Conservation (phyloP, 805 yeast species). For the Pichia manshurica region DNA sequence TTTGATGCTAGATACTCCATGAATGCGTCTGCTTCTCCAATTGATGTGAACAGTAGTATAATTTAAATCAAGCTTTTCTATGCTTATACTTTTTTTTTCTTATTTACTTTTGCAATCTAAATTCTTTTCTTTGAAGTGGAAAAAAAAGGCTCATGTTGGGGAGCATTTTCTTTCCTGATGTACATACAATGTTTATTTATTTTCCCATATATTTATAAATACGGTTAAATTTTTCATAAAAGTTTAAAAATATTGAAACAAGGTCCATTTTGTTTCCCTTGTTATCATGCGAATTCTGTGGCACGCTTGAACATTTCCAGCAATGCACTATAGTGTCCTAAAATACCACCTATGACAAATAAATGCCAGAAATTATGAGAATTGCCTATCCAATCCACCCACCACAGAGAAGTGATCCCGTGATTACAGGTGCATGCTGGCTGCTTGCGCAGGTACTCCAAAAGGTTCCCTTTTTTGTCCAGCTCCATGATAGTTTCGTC, state of each 20-base stretch:
- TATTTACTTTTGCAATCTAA: not conserved
- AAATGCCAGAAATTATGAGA: constrained; percentile 95
- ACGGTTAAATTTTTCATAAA: too few relatives aligned
- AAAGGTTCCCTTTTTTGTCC: constrained; percentile 24
- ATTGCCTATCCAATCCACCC: constrained; percentile 70
- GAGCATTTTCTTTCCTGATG: too few relatives aligned
- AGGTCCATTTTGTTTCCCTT: too few relatives aligned
- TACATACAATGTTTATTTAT: too few relatives aligned
- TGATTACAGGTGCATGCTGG: constrained; percentile 33
- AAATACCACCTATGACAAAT: constrained; percentile 82
- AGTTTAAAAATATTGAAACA: too few relatives aligned
- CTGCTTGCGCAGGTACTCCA: constrained; percentile 35
- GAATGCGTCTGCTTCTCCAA: constrained; percentile 10
- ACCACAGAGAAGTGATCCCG: constrained; percentile 59
- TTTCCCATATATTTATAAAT: too few relatives aligned
- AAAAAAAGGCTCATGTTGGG: too few relatives aligned
- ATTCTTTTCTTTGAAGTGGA: too few relatives aligned
- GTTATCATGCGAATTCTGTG: not conserved
- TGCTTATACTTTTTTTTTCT: too few relatives aligned
- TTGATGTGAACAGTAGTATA: constrained; percentile 4
- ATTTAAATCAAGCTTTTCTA: not conserved
- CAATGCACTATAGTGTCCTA: constrained; percentile 80
- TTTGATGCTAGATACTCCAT: constrained; percentile 12
- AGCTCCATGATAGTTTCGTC: constrained; percentile 30
- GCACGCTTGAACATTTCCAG: constrained; percentile 55